A percentile compares a stretch with the other conserved stretches of the same genome.
Evolutionary conservation across 306 rosid genomes (phyloP).

Genomic region (Leucaena leucocephala): DNA sequence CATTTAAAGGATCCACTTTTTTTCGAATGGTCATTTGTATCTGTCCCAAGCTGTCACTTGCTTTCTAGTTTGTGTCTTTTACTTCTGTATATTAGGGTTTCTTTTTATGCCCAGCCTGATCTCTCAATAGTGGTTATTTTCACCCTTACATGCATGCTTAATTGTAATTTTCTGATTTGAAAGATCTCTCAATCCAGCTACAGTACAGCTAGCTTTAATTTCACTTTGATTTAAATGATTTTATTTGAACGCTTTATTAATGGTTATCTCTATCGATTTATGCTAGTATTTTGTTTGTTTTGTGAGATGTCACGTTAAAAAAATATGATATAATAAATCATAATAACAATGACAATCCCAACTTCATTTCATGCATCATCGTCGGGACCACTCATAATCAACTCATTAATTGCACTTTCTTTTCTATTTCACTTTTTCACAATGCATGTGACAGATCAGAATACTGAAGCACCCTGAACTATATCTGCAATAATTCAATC

Average conservation of each 20-base stretch:
- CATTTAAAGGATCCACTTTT: conserved; percentile 23
- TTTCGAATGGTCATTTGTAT: conserved; percentile 21
- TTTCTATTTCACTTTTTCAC: not conserved
- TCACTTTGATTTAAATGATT: not conserved
- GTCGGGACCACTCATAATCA: not conserved
- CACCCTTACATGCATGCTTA: too few relatives aligned
- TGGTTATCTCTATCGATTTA: not conserved
- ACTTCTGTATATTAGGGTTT: too few relatives aligned
- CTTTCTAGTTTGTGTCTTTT: not conserved
- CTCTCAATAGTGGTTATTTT: not conserved
- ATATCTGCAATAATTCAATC: not conserved
- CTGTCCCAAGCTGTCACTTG: not conserved
- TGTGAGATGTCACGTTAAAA: too few relatives aligned
- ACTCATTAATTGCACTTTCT: not conserved
- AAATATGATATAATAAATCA: not conserved
- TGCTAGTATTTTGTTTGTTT: not conserved
- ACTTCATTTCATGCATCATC: not conserved
- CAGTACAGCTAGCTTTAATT: too few relatives aligned
- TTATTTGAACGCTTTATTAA: too few relatives aligned
- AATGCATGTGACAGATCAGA: conserved; percentile 14
- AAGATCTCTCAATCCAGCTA: not conserved
- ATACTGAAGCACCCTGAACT: not conserved
- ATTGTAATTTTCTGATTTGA: not conserved
- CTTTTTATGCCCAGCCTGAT: too few relatives aligned
- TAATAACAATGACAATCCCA: not conserved